Percentiles rank a stretch among this genome's conserved stretches.
phyloP scores from a whole-genome alignment of 2,329 filamentous ascomycete genomes.

The Fusarium dimerum region DNA sequence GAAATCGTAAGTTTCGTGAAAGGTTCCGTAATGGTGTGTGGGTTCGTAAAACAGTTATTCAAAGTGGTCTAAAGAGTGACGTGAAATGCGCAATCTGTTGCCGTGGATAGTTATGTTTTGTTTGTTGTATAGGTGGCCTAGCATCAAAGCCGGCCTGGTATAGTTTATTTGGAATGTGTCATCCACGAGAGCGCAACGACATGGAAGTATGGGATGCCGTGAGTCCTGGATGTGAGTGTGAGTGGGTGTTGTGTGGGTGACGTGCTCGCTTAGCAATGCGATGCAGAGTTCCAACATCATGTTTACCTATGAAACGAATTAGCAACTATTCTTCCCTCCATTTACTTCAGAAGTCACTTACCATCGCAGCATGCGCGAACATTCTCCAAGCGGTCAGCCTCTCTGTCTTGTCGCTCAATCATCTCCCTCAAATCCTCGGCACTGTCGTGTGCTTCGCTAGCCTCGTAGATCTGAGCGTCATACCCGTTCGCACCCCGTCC shows the following conservation, averaged over 20 bases:
- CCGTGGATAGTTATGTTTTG: conserved; percentile 11
- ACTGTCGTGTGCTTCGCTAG: conserved; percentile 69
- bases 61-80: conserved; percentile 13
- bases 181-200: conserved; percentile 39
- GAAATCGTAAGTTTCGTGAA: conserved; percentile 34
- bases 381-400: conserved; percentile 84
- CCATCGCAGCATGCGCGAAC: conserved; percentile 97
- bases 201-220: conserved; percentile 38
- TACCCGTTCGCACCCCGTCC: conserved; percentile 50
- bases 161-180: conserved; percentile 13
- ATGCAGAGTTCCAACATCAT: conserved; percentile 67
- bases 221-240: conserved; percentile 38
- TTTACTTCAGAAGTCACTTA: conserved; percentile 46
- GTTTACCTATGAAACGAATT: conserved; percentile 57
- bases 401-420: conserved; percentile 75
- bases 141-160: background rate
- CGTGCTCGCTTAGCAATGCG: conserved; percentile 44
- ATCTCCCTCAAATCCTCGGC: conserved; percentile 81
- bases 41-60: conserved; percentile 24
- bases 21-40: conserved; percentile 29
- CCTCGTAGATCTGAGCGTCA: conserved; percentile 56
- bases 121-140: background rate
- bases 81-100: conserved; percentile 5
- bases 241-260: conserved; percentile 40
- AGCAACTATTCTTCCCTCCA: conserved; percentile 18